A percentile compares a stretch with the other conserved stretches of the same genome.
phyloP scores from a whole-genome alignment of 768 basidiomycete species.

The Leccinum fibrillosum region DNA sequence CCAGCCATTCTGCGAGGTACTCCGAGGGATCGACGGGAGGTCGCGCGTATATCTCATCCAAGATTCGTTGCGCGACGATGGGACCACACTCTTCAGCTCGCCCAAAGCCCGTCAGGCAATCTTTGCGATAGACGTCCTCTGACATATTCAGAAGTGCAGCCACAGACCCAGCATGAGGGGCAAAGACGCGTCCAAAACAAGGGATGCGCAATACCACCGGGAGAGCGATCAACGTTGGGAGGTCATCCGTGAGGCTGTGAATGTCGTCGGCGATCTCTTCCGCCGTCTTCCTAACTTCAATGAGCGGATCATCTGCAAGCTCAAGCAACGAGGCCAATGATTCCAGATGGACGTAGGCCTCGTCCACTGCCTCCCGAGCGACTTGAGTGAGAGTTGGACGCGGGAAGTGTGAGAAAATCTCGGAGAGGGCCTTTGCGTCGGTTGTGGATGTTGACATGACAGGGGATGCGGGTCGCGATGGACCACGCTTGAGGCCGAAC shows the following conservation, averaged over 20 bases:
- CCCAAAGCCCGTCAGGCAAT: conserved; percentile 71
- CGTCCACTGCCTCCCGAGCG: conserved; percentile 79
- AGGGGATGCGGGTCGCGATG: conserved; percentile 68
- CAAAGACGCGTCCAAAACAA: conserved; percentile 20
- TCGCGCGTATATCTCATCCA: conserved; percentile 44
- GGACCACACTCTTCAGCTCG: conserved; percentile 72
- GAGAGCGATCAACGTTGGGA: conserved; percentile 73
- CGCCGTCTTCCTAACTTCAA: conserved; percentile 16
- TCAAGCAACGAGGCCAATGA: conserved; percentile 59
- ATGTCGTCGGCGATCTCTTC: conserved; percentile 41
- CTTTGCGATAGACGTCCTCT: conserved; percentile 63
- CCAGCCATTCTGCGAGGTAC: conserved; percentile 46
- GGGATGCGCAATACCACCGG: conserved; percentile 58
- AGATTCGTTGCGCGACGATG: conserved; percentile 54
- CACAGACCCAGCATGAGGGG: conserved; percentile 33
- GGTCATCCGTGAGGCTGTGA: conserved; percentile 51
- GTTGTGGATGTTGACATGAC: conserved; percentile 42
- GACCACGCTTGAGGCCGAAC: conserved; percentile 63
- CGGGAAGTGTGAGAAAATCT: conserved; percentile 59
- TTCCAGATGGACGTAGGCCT: conserved; percentile 65
- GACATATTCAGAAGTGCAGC: conserved; percentile 53
- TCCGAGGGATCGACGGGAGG: conserved; percentile 30
- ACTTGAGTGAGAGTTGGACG: conserved; percentile 53
- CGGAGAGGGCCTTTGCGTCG: conserved; percentile 62
- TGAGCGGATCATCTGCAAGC: conserved; percentile 36